phyloP scores from a whole-genome alignment of 768 basidiomycete species.

The Tylopilus plumbeoviolaceoides region DNA sequence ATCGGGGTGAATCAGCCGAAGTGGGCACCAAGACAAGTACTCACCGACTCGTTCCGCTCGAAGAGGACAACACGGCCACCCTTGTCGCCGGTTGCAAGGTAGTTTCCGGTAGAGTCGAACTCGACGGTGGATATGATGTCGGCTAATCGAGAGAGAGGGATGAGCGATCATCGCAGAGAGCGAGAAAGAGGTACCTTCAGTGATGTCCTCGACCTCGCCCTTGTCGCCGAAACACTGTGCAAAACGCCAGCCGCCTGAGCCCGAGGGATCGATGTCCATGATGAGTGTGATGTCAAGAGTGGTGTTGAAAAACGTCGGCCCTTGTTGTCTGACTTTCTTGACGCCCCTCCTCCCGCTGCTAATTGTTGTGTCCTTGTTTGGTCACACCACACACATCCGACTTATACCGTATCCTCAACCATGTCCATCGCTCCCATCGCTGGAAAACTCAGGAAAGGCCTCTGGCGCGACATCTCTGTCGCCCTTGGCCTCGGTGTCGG shows the following conservation, averaged over 20 bases:
- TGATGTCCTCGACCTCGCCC: conserved; percentile 98
- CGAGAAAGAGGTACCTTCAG: conserved; percentile 68
- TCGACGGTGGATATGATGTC: conserved; percentile 99
- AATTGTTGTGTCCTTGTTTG: conserved; percentile 33
- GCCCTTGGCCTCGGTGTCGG: conserved; percentile 74
- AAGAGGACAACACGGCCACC: conserved; percentile 98
- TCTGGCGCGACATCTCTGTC: conserved; percentile 80
- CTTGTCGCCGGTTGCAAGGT: conserved; percentile 99
- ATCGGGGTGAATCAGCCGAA: conserved; percentile 34
- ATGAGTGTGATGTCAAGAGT: conserved; percentile 18
- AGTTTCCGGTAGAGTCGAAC: conserved; percentile 99
- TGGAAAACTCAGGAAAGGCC: conserved; percentile 88
- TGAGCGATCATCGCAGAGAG: conserved; percentile 13
- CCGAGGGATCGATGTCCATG: conserved; percentile 83
- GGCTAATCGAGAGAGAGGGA: conserved; percentile 49
- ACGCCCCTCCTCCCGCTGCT: conserved; percentile 18
- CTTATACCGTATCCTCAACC: conserved; percentile 27
- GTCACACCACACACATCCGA: conserved; percentile 23
- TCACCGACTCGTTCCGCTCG: conserved; percentile 94
- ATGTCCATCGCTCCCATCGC: conserved; percentile 92
- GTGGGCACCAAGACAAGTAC: conserved; percentile 25
- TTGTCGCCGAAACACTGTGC: conserved; percentile 99
- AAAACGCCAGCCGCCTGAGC: conserved; percentile 94
- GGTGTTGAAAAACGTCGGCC: conserved; percentile 16
- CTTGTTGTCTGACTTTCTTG: conserved; percentile 1